Evolutionary conservation across 176 grass and related monocot species (phyloP), one percentile per base, ranked within the genome.

Genomic region (Cymbopogon citratus): DNA sequence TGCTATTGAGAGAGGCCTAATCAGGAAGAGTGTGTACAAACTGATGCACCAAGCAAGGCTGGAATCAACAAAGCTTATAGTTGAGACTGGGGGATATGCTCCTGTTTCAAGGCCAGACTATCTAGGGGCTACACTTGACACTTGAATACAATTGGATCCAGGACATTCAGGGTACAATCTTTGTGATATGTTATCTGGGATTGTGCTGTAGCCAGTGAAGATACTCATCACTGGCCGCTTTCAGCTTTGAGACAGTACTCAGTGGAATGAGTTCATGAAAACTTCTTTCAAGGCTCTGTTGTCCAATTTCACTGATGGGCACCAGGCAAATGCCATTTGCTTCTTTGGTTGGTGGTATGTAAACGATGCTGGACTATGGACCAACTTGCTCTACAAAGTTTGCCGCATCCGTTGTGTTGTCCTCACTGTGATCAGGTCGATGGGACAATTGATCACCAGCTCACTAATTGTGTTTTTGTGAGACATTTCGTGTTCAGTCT

Each of bases 1-100:
- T 38, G 86, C 90, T 62, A 92, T 79, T 12, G 85, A 94, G 61
- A 97, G 81, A 85, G 91, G 64, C 48, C 72, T 97, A 62, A 87
- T 97, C 68, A 54, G 23, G n/a, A 97, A 77, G 74, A 93, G 78
- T 3, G 82, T 86, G 1, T 87, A 71, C 76, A 83, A 71, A 64
- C 14, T 85, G 80, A 89, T 93, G 84, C 77, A 83, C 56, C 56
- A 79, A 45, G 74, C 45, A 81, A 76, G 87, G 41, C 1, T 81
- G 25, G 75, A 81, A 85, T 77, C 77, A 12, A 26, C 3, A 0
- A 65, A 77, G 21, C 41, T 34, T 43, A 13, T 25, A 66, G 76
- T 44, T 69, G 64, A 80, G 70, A 81, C 66, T 18, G 41, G 45
- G 18, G 49, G 38, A 0, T 38, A 34, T 68, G 69, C 24, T 84